phyloP scores from a whole-genome alignment of 2,329 filamentous ascomycete species.

The Acrocalymma vagum region DNA sequence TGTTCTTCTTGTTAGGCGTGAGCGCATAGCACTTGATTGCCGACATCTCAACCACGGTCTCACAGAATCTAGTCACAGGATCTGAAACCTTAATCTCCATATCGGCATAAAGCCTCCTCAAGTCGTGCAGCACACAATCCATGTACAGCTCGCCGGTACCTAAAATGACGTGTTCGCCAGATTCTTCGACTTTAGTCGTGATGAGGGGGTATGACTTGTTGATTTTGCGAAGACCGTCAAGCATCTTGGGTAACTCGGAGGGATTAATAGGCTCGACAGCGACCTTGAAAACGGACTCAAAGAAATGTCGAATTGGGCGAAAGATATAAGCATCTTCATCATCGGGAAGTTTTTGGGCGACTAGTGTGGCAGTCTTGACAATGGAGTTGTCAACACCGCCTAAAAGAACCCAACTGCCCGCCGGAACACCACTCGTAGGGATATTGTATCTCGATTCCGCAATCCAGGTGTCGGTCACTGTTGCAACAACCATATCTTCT shows the following conservation, averaged over 20 bases:
- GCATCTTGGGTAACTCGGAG: constrained; percentile 97
- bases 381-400: constrained; percentile 97
- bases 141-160: constrained; percentile 99
- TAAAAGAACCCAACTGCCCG: constrained; percentile 92
- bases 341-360: constrained; percentile 80
- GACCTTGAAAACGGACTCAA: constrained; percentile 96
- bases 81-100: constrained; percentile 99
- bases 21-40: constrained; percentile 98
- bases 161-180: constrained; percentile 92
- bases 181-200: constrained; percentile 97
- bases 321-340: constrained; percentile 96
- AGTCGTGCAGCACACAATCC: constrained; percentile 96
- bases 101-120: constrained; percentile 91
- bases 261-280: constrained; percentile 98
- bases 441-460: constrained; percentile 94
- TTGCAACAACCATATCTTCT: constrained; percentile 93
- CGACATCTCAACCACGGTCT: constrained; percentile 96
- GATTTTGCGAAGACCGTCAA: constrained; percentile 94
- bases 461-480: constrained; percentile 86
- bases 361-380: constrained; percentile 93
- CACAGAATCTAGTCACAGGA: constrained; percentile 95
- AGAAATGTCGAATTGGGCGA: constrained; percentile 91
- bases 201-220: constrained; percentile 98
- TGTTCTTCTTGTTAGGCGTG: constrained; percentile 99
- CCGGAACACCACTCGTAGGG: constrained; percentile 88